Evolutionary conservation across 805 yeast genomes (phyloP).

Genomic region (Zygotorulaspora florentina): DNA sequence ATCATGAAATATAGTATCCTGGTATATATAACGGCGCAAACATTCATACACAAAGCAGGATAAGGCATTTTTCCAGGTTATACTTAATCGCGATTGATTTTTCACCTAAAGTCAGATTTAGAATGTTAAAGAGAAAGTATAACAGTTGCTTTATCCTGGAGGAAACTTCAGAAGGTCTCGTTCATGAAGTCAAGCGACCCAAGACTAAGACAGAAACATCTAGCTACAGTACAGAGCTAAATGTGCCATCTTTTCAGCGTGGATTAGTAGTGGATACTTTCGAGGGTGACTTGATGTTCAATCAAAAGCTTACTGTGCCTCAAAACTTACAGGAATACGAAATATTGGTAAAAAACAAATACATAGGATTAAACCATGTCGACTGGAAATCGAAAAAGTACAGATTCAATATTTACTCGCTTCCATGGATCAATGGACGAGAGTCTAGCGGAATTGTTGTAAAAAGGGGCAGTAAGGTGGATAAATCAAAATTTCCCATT

Average conservation of each 20-base stretch:
- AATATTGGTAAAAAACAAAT: constrained; percentile 31
- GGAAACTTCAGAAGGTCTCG: constrained; percentile 4
- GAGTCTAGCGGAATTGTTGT: constrained; percentile 43
- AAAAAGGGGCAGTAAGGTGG: constrained; percentile 35
- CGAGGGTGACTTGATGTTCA: constrained; percentile 11
- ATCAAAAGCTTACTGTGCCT: constrained; percentile 9
- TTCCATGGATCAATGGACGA: constrained; percentile 50
- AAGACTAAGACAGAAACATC: constrained; percentile 3
- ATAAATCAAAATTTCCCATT: constrained; percentile 19
- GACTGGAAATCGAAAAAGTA: constrained; percentile 49
- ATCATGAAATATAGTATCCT: too few species aligned
- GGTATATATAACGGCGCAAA: not conserved
- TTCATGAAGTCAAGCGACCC: constrained; percentile 6
- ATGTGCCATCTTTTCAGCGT: constrained; percentile 11
- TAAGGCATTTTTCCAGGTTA: too few species aligned
- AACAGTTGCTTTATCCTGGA: constrained; percentile 3
- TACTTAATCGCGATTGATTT: too few species aligned
- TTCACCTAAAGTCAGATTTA: too few species aligned
- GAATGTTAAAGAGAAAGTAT: constrained; percentile 10
- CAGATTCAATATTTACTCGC: constrained; percentile 43
- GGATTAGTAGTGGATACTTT: constrained; percentile 15
- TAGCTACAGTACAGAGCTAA: not conserved
- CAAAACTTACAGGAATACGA: constrained; percentile 28
- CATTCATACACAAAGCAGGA: too few species aligned
- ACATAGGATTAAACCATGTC: constrained; percentile 44